These are phyloP conservation scores for Hawksworthiomyces lignivorus DNA, from an alignment of 2,329 filamentous ascomycete species.

Conservation along the genomic window DNA sequence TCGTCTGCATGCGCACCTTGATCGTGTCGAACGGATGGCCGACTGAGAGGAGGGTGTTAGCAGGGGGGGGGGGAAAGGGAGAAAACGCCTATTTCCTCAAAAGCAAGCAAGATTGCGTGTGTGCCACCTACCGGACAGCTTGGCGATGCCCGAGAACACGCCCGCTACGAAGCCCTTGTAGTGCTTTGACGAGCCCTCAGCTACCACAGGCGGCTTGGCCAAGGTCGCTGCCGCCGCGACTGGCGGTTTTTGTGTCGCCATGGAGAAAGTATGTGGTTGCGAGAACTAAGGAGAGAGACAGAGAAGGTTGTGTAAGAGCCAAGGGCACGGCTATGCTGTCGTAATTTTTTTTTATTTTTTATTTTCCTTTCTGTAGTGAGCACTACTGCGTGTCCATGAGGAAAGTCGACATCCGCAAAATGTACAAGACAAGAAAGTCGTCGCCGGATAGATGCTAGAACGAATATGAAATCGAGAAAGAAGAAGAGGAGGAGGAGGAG, in stretches of 20 bases:
- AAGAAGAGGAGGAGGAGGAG: no score
- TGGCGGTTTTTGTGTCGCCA: constrained; percentile 6
- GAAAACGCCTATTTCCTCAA: no score
- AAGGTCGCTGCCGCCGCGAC: not conserved
- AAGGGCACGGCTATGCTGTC: no score
- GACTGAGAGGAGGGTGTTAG: constrained; percentile 38
- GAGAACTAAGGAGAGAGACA: not conserved
- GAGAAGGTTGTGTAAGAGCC: not conserved
- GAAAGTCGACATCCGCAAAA: no score
- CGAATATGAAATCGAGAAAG: no score
- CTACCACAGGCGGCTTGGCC: not conserved
- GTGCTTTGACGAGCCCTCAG: constrained; percentile 37
- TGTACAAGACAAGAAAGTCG: no score
- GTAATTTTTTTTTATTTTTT: not conserved
- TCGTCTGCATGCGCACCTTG: constrained; percentile 92
- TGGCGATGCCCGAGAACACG: constrained; percentile 90
- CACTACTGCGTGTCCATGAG: no score
- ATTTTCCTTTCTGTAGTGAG: no score
- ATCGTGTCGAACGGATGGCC: constrained; percentile 86
- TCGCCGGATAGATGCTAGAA: no score
- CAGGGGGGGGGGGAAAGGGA: not conserved
- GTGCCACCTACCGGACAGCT: constrained; percentile 72
- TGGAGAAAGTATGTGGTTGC: not conserved
- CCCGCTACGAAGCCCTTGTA: constrained; percentile 97
- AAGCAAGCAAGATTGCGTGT: not conserved